A percentile compares a stretch with the other conserved stretches of the same genome.
These are phyloP conservation scores for Pharnaceum exiguum DNA, from an alignment of 148 eudicot species.

Conservation along the genomic window DNA sequence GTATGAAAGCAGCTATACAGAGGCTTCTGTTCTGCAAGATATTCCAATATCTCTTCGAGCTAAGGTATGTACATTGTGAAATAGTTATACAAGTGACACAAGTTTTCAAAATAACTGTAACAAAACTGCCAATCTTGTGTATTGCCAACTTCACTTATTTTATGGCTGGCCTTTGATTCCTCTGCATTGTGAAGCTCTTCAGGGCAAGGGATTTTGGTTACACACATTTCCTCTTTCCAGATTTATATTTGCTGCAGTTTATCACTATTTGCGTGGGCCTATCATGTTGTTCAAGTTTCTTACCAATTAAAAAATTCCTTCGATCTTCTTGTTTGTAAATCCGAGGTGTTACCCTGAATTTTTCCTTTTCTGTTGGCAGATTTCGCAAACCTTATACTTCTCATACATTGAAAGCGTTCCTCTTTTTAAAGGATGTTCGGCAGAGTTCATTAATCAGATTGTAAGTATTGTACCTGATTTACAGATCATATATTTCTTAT, in stretches of 20 bases:
- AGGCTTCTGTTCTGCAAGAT: slow-evolving; percentile 54
- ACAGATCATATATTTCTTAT: too few species aligned
- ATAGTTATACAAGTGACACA: not conserved
- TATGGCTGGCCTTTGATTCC: too few species aligned
- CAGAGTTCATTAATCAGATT: slow-evolving; percentile 84
- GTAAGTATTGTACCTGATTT: too few species aligned
- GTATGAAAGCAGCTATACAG: slow-evolving; percentile 70
- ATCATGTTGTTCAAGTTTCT: too few species aligned
- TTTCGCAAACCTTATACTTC: slow-evolving; percentile 62
- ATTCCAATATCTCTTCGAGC: slow-evolving; percentile 72
- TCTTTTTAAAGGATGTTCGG: slow-evolving; percentile 77
- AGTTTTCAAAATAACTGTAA: not conserved
- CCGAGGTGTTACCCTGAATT: not conserved
- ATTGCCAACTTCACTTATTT: too few species aligned
- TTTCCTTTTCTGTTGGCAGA: slow-evolving; percentile 36
- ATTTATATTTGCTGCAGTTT: too few species aligned
- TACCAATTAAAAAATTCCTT: not conserved
- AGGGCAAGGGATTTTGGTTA: too few species aligned
- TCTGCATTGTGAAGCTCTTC: too few species aligned
- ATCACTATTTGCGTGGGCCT: too few species aligned
- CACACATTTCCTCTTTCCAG: too few species aligned
- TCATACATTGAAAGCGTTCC: slow-evolving; percentile 49
- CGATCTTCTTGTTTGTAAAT: not conserved
- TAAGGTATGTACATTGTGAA: too few species aligned
- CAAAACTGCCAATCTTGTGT: too few species aligned